Base-by-base conservation (phyloP, 768 basidiomycete genomes). In the Artomyces pyxidatus region DNA sequence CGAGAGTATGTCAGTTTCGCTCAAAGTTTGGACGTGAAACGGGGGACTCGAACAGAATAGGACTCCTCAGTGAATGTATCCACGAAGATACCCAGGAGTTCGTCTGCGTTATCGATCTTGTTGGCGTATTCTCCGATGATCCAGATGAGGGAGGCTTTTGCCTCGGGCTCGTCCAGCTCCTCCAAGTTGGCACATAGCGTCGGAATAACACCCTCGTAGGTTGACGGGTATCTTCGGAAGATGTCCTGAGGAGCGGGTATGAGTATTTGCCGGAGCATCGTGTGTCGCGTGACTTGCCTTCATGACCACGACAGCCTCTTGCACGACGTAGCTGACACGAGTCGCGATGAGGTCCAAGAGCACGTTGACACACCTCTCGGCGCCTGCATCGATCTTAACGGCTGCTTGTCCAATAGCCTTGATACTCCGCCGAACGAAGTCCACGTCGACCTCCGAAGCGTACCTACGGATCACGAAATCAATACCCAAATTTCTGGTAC, bases 251-350 rank as follows among this genome's bases (percentile, higher is more conserved):
- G 39, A 45, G 16, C 39, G 39, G 49, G 19, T 8, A 41, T 50
- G 26, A 42, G 27, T 16, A 26, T 17, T 32, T 8, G 19, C 23
- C 3, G 16, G 7, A 4, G 26, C 4, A 21, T 10, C 19, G 22
- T 19, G 17, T 10, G 29, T 14, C 4, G 22, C 21, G 16, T 11
- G 19, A 50, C 72, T 42, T 43, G 91, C 94, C 81, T 97, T 98
- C 89, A 99, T 96, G 2, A 99, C 93, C 2, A 99, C 93, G 3
- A 98, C 89, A 1, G 92, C 93, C 67, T 99, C 95, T 62, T 98
- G 95, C 3, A 97, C 94, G 28, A 99, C 92, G 62, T 98, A 99
- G 71, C 86, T 94, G 32, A 99, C 89, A 9, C 92, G 78, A 1
- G 94, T 95, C 29, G 76, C 81, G 48, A 98, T 98, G 51, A 99